Percentiles rank a stretch among this genome's conserved stretches.
Evolutionary conservation across 371 early-diverging fungal genomes (phyloP).

Genomic region (Dinochytrium kinnereticum): DNA sequence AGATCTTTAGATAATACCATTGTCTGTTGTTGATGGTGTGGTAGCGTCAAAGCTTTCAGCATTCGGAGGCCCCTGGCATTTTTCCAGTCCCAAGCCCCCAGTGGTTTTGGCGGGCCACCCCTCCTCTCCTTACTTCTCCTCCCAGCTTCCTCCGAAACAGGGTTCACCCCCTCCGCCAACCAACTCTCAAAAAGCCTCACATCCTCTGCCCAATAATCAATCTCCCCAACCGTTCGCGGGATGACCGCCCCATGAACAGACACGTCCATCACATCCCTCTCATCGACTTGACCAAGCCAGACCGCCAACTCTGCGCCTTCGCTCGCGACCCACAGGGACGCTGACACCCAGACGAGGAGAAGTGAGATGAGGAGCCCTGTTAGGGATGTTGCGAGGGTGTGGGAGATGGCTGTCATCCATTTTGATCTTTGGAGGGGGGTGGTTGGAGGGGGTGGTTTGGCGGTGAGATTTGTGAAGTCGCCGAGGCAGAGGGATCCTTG

Average conservation of each 20-base stretch:
- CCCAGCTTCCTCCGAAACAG: not conserved
- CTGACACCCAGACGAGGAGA: not conserved
- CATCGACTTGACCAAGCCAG: not conserved
- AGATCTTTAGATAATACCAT: no score
- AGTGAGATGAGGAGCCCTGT: not conserved
- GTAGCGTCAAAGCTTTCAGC: conserved; percentile 4
- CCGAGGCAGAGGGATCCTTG: not conserved
- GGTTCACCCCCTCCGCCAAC: not conserved
- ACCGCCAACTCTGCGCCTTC: conserved; percentile 1
- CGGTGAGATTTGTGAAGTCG: not conserved
- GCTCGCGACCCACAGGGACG: not conserved
- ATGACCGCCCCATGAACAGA: not conserved
- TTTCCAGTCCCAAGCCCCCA: not conserved
- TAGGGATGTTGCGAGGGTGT: not conserved
- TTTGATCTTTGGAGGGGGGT: not conserved
- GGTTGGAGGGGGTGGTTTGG: not conserved
- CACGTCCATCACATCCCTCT: not conserved
- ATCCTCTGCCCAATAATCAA: not conserved
- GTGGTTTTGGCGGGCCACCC: not conserved
- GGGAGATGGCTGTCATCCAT: not conserved
- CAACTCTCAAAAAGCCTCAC: not conserved
- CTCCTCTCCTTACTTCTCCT: not conserved
- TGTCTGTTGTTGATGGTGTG: no score
- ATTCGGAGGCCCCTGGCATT: not conserved
- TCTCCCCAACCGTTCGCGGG: not conserved